Evolutionary conservation across 2,329 filamentous ascomycete species (phyloP), one percentile per base, ranked within the genome.

Genomic region (Bimuria novae-zelandiae): DNA sequence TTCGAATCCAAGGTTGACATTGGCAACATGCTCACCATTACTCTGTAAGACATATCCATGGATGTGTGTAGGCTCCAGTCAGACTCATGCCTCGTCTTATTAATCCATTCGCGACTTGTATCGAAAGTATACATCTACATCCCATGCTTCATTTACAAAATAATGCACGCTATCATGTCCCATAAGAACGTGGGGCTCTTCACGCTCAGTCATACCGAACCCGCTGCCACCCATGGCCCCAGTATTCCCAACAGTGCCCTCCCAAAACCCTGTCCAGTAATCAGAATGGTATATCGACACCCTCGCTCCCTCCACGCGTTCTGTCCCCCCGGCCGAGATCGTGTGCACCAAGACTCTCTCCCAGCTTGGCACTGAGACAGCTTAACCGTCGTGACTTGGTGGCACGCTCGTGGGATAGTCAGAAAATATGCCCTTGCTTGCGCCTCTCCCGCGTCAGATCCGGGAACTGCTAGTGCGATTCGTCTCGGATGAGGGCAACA

Each of bases 401-500:
- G 21, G 23, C 19, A 10, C n/a, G 5, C n/a, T 37, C 7, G 23
- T 29, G 3, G 27, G 12, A 16, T n/a, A 43, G 21, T 21, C 39
- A 39, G 16, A 17, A 43, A 6, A 49, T 42, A 16, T 40, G 33
- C 36, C 36, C 23, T 23, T 29, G 25, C 32, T 33, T 32, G 41
- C 45, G 50, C 43, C 69, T 70, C 63, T 74, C 64, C 61, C 67
- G 72, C 73, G 77, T 77, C 51, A 67, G 33, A 47, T 47, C 70
- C 67, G 73, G 25, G 29, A 35, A 23, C 57, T 50, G 69, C 72
- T 64, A 96, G 77, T 92, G 85, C 55, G 89, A 85, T 80, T 99
- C 94, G 77, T 97, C 94, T 72, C 89, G 88, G 81, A 99, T 99
- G 59, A 99, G 84, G 63, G 94, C 93, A 61, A 97, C 93, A 67